A percentile compares a stretch with the other conserved stretches of the same genome.
Conservation (phyloP, 2,329 filamentous ascomycete genomes). For the Ophiosphaerella herpotricha region DNA sequence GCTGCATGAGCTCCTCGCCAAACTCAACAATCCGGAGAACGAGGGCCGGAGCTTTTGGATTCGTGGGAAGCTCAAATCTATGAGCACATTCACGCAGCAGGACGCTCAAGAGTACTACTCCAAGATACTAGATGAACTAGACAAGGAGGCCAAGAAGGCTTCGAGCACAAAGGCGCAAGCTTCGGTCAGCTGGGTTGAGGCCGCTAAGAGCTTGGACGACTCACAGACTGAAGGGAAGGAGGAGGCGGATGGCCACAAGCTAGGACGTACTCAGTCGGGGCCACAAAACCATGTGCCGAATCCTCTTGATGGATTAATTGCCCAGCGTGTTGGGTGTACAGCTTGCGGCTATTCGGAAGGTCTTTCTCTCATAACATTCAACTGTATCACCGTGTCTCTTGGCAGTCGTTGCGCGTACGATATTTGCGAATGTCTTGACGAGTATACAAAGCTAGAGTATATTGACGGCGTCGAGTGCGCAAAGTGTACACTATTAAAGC, state of each 20-base stretch:
- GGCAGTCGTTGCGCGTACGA: constrained; percentile 67
- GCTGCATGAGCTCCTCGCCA: constrained; percentile 68
- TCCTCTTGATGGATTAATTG: constrained; percentile 84
- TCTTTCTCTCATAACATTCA: constrained; percentile 88
- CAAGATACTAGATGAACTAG: constrained; percentile 82
- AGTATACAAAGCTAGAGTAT: constrained; percentile 80
- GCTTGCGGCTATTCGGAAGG: constrained; percentile 86
- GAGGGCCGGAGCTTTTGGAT: constrained; percentile 83
- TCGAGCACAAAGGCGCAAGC: constrained; percentile 50
- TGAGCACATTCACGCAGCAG: constrained; percentile 95
- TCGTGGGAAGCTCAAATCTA: constrained; percentile 78
- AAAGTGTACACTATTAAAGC: constrained; percentile 78
- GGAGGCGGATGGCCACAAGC: constrained; percentile 4
- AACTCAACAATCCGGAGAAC: constrained; percentile 70
- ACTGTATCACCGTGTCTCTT: constrained; percentile 85
- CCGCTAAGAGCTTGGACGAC: constrained; percentile 28
- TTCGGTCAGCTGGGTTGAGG: constrained; percentile 37
- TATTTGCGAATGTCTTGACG: constrained; percentile 77
- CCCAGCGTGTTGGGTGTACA: constrained; percentile 86
- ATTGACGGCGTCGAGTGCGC: constrained; percentile 91
- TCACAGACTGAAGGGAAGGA: constrained; percentile 10
- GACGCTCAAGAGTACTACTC: constrained; percentile 98
- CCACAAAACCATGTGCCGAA: constrained; percentile 58
- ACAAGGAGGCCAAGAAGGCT: constrained; percentile 68
- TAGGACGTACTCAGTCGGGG: neutral